Evolutionary conservation across 805 yeast species (phyloP).

Genomic region (Metschnikowia continentalis): DNA sequence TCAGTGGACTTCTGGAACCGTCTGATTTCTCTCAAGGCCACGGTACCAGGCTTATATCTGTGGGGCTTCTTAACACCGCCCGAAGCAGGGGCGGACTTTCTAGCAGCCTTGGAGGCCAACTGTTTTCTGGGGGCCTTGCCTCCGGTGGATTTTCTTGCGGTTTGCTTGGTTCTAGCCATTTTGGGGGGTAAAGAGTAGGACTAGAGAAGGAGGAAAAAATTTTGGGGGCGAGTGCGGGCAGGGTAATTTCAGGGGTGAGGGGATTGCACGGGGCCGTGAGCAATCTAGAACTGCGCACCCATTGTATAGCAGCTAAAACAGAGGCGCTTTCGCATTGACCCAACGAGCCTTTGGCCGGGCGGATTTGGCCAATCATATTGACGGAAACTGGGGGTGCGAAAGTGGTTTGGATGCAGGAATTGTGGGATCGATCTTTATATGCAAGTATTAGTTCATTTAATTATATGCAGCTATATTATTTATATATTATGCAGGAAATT

Average conservation of each 20-base stretch:
- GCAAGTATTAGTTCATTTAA: too few relatives aligned
- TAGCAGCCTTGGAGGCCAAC: slow-evolving; percentile 46
- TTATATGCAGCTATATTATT: too few relatives aligned
- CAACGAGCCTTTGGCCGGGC: neutral
- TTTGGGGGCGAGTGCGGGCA: neutral
- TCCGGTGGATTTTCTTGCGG: slow-evolving; percentile 47
- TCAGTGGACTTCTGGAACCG: slow-evolving; percentile 45
- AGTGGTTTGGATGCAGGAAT: too few relatives aligned
- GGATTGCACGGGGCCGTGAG: slow-evolving; percentile 2
- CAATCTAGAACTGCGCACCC: slow-evolving; percentile 3
- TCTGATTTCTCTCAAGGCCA: slow-evolving; percentile 46
- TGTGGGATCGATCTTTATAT: too few relatives aligned
- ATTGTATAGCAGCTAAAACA: neutral
- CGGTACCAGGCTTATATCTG: slow-evolving; percentile 49
- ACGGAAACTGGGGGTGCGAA: neutral
- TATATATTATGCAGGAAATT: too few relatives aligned
- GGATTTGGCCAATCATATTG: slow-evolving; percentile 1
- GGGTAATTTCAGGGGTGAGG: slow-evolving; percentile 5
- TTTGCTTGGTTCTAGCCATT: slow-evolving; percentile 47
- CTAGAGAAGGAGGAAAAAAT: neutral
- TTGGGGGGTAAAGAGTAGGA: neutral
- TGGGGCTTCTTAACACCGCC: slow-evolving; percentile 48
- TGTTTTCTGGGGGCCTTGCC: slow-evolving; percentile 48
- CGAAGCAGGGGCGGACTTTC: slow-evolving; percentile 44
- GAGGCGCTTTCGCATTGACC: neutral